phyloP scores from a whole-genome alignment of 495 filamentous ascomycete species.

The Pyrenopolyporus hunteri region DNA sequence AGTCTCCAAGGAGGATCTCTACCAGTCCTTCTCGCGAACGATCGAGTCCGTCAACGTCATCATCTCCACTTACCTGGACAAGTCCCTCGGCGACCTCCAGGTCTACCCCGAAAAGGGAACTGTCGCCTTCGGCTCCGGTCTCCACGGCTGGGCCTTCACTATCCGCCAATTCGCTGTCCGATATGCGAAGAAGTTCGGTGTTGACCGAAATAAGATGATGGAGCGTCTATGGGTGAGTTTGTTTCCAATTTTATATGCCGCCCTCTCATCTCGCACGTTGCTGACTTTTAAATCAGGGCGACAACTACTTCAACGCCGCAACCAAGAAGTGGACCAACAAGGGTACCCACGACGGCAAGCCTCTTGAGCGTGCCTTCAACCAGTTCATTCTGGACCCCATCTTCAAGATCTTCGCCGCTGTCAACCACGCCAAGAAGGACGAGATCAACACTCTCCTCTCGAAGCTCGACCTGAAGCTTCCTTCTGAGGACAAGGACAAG shows the following conservation, averaged over 20 bases:
- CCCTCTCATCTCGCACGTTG: neutral
- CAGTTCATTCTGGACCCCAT: conserved; percentile 99
- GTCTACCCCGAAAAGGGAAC: conserved; percentile 97
- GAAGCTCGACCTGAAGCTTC: conserved; percentile 92
- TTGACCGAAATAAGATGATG: conserved; percentile 99
- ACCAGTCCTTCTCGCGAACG: conserved; percentile 99
- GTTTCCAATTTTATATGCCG: neutral
- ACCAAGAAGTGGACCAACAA: conserved; percentile 99
- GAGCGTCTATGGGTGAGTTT: conserved; percentile 92
- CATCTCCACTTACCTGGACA: conserved; percentile 98
- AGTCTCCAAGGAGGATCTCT: conserved; percentile 97
- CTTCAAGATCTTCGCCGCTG: conserved; percentile 93
- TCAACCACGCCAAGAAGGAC: conserved; percentile 99
- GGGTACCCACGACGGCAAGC: conserved; percentile 78
- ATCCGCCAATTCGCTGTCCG: conserved; percentile 95
- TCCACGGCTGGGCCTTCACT: conserved; percentile 99
- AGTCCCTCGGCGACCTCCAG: conserved; percentile 94
- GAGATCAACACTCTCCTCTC: conserved; percentile 80
- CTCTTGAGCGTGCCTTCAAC: conserved; percentile 97
- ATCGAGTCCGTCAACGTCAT: conserved; percentile 99
- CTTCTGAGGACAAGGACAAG: conserved; percentile 84
- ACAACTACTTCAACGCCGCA: conserved; percentile 99
- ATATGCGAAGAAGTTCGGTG: conserved; percentile 99
- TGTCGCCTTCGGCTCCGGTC: conserved; percentile 98
- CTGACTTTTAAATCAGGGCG: conserved; percentile 64